phyloP scores from a whole-genome alignment of 2,329 filamentous ascomycete species.

The Diaporthe longicolla region DNA sequence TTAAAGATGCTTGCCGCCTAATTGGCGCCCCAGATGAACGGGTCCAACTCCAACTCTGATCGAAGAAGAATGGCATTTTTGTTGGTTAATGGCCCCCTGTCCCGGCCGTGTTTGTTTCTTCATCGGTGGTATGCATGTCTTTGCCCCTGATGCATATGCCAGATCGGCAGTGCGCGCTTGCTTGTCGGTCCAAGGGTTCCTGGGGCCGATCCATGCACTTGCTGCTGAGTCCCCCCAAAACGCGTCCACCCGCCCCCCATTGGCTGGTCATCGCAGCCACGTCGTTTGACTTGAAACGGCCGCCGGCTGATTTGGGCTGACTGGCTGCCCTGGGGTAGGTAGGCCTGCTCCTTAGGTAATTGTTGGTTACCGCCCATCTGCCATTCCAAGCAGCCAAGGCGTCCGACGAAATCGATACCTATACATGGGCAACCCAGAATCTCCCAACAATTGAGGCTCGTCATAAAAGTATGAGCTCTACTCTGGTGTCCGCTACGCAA shows the following conservation, averaged over 20 bases:
- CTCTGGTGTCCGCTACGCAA: no score
- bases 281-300: slow-evolving; percentile 39
- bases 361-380: neutral
- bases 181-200: slow-evolving; percentile 15
- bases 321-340: neutral
- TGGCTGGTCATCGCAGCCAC: slow-evolving; percentile 25
- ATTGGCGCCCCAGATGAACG: neutral
- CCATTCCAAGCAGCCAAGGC: no score
- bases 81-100: slow-evolving; percentile 19
- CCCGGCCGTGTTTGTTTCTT: slow-evolving; percentile 38
- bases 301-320: slow-evolving; percentile 28
- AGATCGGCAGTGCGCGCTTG: slow-evolving; percentile 34
- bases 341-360: neutral
- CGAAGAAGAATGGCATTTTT: neutral
- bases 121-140: slow-evolving; percentile 26
- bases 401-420: neutral
- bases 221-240: slow-evolving; percentile 14
- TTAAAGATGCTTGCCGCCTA: slow-evolving; percentile 14
- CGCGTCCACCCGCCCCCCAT: slow-evolving; percentile 26
- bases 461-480: neutral
- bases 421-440: neutral
- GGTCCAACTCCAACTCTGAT: slow-evolving; percentile 1
- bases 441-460: neutral
- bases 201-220: slow-evolving; percentile 3
- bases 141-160: slow-evolving; percentile 33